phyloP scores from a whole-genome alignment of 306 rosid species.

The Cucumis hystrix region DNA sequence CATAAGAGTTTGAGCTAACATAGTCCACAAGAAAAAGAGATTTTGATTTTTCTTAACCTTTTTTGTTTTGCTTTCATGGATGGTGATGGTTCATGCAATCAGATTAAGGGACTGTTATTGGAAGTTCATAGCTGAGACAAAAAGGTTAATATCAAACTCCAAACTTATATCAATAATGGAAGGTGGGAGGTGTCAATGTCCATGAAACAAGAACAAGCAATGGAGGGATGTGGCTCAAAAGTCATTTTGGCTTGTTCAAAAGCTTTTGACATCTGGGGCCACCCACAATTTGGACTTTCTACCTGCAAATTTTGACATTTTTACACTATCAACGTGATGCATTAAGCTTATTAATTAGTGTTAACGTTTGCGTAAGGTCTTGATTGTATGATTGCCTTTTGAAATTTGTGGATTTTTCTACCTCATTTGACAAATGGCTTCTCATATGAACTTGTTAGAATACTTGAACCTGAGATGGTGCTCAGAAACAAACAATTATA shows the following conservation, averaged over 20 bases:
- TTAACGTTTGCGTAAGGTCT: neutral
- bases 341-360: neutral
- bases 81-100: neutral
- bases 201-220: neutral
- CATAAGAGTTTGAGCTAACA: neutral
- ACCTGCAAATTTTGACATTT: constrained; percentile 8
- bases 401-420: neutral
- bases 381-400: neutral
- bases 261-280: neutral
- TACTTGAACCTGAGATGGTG: too few species aligned
- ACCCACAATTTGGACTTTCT: neutral
- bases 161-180: neutral
- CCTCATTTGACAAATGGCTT: neutral
- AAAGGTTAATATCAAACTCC: neutral
- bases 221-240: neutral
- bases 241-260: neutral
- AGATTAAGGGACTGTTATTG: neutral
- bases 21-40: neutral
- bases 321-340: neutral
- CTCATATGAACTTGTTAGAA: neutral
- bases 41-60: neutral
- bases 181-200: neutral
- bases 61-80: neutral
- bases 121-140: neutral
- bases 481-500: too few species aligned